Percentiles rank a stretch among this genome's conserved stretches.
Conservation (phyloP, 768 basidiomycete genomes). For the Kwoniella dejecticola region DNA sequence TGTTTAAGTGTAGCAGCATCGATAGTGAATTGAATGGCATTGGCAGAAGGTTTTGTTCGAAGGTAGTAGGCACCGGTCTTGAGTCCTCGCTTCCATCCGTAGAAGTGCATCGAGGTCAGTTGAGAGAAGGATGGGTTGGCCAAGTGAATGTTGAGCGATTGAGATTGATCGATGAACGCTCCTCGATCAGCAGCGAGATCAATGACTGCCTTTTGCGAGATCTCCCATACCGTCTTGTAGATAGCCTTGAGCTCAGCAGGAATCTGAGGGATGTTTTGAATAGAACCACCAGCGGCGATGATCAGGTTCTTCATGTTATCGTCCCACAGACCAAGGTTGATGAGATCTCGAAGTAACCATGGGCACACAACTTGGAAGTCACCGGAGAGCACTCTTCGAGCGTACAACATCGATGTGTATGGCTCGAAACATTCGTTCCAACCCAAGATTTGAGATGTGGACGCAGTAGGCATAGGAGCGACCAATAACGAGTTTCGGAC, state of each 20-base stretch:
- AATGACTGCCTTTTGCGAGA: constrained; percentile 95
- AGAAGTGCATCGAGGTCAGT: constrained; percentile 62
- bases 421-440: constrained; percentile 99
- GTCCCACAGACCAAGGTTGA: constrained; percentile 92
- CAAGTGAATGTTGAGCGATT: constrained; percentile 90
- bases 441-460: constrained; percentile 95
- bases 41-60: constrained; percentile 87
- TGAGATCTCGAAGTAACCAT: constrained; percentile 97
- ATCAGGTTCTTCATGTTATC: constrained; percentile 99
- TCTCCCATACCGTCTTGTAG: constrained; percentile 99
- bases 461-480: constrained; percentile 99
- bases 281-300: constrained; percentile 82
- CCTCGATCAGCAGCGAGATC: constrained; percentile 99
- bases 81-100: constrained; percentile 99
- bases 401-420: constrained; percentile 98
- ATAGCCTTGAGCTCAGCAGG: constrained; percentile 92
- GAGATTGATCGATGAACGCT: constrained; percentile 93
- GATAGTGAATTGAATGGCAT: constrained; percentile 97
- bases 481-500: constrained; percentile 85
- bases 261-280: constrained; percentile 81
- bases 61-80: constrained; percentile 98
- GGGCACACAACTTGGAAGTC: constrained; percentile 99
- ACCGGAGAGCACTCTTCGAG: constrained; percentile 96
- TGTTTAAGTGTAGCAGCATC: constrained; percentile 70
- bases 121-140: constrained; percentile 86